Evolutionary conservation across 495 filamentous ascomycete genomes (phyloP), one percentile per base, ranked within the genome.

Genomic region (Aspergillus ellipticus): DNA sequence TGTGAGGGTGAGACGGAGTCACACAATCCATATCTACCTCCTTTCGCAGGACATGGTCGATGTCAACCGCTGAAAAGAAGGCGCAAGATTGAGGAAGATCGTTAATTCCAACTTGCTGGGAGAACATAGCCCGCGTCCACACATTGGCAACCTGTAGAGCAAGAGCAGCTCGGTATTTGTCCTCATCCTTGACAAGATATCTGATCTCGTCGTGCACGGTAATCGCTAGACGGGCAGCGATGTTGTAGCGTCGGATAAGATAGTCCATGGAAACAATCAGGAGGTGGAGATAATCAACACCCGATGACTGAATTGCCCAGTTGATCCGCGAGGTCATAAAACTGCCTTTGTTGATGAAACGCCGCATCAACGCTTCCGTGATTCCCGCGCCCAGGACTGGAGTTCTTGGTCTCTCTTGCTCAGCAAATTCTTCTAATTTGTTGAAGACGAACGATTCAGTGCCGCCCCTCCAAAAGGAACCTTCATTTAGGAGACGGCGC

Each of bases 361-460:
- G 85, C 42, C 85, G 78, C 85, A 92, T 91, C 15, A 99, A 76
- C 0, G 94, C 94, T 68, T 97, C 92, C 0, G 94, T 99, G 65
- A 99, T 97, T 10, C 94, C 93, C 15, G 94, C 94, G 11, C 88
- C 95, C n/a, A 99, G 79, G 13, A 96, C 90, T 0, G 94, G 94
- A 0, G 94, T 99, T 17, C 89, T 83, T 8, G 94, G 95, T 19
- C 82, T 77, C 61, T 96, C 92, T 69, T 96, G 92, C 66, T 97
- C 89, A 9, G 94, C 94, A 64, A 99, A 97, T 49, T 97, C 90
- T 74, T 99, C 94, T 0, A 99, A 81, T 61, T 87, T 89, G 72
- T 99, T 99, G 82, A 99, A 99, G 16, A 99, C 93, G 61, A 97
- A 92, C 7, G 88, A 93, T 69, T 99, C 94, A 0, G 94, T 97